phyloP scores from a whole-genome alignment of 345 rosid genomes.

The Cardamine chenopodiifolia region DNA sequence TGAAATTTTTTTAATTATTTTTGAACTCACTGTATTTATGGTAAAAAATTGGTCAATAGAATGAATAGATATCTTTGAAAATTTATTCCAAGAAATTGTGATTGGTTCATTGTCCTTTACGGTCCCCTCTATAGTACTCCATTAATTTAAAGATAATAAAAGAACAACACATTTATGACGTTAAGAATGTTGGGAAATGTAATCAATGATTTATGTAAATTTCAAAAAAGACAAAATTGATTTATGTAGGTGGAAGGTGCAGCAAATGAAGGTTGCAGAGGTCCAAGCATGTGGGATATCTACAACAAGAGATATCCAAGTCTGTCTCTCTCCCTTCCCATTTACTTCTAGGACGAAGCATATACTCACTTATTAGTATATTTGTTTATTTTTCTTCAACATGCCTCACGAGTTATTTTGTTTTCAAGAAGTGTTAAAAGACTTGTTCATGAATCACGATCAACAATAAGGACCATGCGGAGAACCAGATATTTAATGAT shows the following conservation, averaged over 20 bases:
- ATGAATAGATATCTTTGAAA: too few relatives aligned
- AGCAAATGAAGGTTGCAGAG: conserved; percentile 48
- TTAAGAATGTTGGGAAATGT: background rate
- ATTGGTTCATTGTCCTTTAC: too few relatives aligned
- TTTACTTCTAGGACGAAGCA: background rate
- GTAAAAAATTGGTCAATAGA: too few relatives aligned
- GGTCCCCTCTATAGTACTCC: too few relatives aligned
- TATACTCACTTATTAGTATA: background rate
- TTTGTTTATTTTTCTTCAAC: background rate
- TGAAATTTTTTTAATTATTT: too few relatives aligned
- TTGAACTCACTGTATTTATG: too few relatives aligned
- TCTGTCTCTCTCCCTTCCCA: conserved; percentile 17
- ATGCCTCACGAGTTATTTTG: background rate
- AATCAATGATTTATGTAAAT: background rate
- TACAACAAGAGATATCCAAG: conserved; percentile 37
- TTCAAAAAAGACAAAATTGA: too few relatives aligned
- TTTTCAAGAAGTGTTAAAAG: background rate
- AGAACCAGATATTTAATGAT: background rate
- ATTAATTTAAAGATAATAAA: too few relatives aligned
- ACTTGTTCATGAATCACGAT: background rate
- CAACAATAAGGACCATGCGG: background rate
- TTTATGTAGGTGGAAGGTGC: conserved; percentile 46
- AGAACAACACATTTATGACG: background rate
- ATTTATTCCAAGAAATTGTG: too few relatives aligned
- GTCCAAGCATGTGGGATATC: conserved; percentile 52